These are phyloP conservation scores for Zychaea mexicana DNA, from an alignment of 371 early-diverging fungal species.

Conservation along the genomic window DNA sequence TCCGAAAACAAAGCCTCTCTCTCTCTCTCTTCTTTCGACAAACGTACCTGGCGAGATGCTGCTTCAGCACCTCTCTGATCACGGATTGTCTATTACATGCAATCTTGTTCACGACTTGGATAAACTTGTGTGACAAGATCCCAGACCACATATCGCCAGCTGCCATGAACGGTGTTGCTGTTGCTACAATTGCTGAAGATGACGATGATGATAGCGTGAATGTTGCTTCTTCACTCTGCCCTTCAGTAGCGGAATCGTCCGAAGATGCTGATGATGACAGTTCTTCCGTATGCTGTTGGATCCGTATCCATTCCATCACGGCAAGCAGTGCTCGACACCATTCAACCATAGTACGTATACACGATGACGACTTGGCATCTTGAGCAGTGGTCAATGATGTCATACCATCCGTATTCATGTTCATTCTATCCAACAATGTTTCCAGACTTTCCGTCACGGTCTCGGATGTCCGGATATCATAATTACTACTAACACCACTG, in stretches of 20 bases:
- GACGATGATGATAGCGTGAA: neutral
- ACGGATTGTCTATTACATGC: constrained; percentile 2
- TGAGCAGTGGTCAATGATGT: constrained; percentile 12
- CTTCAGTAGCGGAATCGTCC: too few relatives aligned
- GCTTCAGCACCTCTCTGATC: constrained; percentile 9
- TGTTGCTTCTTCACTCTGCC: too few relatives aligned
- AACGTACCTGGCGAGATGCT: constrained; percentile 20
- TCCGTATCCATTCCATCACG: constrained; percentile 32
- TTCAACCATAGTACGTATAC: constrained; percentile 26
- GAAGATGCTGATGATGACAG: neutral
- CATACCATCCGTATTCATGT: constrained; percentile 30
- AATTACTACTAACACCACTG: neutral
- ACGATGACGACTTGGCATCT: constrained; percentile 14
- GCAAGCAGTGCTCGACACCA: constrained; percentile 42
- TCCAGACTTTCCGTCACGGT: constrained; percentile 42
- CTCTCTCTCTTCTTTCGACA: too few relatives aligned
- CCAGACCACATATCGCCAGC: constrained; percentile 11
- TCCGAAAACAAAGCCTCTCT: neutral
- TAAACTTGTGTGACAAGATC: constrained; percentile 36
- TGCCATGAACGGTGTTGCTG: neutral
- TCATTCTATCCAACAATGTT: constrained; percentile 41
- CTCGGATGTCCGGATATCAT: constrained; percentile 18
- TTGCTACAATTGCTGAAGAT: neutral
- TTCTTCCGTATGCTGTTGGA: constrained; percentile 3
- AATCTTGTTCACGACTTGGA: constrained; percentile 33